These are phyloP conservation scores for Coniosporium tulheliwenetii DNA, from an alignment of 2,329 filamentous ascomycete genomes.

Conservation along the genomic window DNA sequence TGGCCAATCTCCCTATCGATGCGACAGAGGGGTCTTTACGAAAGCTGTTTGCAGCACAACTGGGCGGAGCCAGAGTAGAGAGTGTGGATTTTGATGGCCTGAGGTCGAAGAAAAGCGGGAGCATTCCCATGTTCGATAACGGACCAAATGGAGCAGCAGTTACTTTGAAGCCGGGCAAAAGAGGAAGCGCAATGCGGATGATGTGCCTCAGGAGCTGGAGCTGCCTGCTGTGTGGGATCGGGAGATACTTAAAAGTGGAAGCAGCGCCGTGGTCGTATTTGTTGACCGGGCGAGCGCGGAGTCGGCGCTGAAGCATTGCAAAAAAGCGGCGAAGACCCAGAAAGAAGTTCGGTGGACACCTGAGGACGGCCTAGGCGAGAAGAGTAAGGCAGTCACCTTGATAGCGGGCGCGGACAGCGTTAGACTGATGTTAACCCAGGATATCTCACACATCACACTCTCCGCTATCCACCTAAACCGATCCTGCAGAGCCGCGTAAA, in stretches of 20 bases:
- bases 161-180: slow-evolving; percentile 27
- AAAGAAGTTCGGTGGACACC: slow-evolving; percentile 54
- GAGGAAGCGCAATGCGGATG: slow-evolving; percentile 33
- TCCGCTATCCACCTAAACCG: slow-evolving; percentile 53
- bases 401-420: too few relatives aligned
- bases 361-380: slow-evolving; percentile 27
- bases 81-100: slow-evolving; percentile 58
- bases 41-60: slow-evolving; percentile 54
- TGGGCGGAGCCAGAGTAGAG: slow-evolving; percentile 68
- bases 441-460: slow-evolving; percentile 48
- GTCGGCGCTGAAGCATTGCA: slow-evolving; percentile 59
- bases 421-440: slow-evolving; percentile 17
- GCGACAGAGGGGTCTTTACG: slow-evolving; percentile 65
- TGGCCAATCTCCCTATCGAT: slow-evolving; percentile 81
- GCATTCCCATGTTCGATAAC: slow-evolving; percentile 16
- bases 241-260: slow-evolving; percentile 54
- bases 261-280: slow-evolving; percentile 66
- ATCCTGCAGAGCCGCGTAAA: slow-evolving; percentile 62
- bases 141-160: slow-evolving; percentile 20
- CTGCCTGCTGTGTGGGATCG: slow-evolving; percentile 63
- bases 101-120: slow-evolving; percentile 18
- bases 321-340: slow-evolving; percentile 40
- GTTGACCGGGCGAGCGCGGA: slow-evolving; percentile 71
- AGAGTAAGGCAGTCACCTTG: slow-evolving; percentile 29
- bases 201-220: slow-evolving; percentile 22